Base-by-base conservation (phyloP, 2,329 filamentous ascomycete genomes). In the Penicillium sp. region DNA sequence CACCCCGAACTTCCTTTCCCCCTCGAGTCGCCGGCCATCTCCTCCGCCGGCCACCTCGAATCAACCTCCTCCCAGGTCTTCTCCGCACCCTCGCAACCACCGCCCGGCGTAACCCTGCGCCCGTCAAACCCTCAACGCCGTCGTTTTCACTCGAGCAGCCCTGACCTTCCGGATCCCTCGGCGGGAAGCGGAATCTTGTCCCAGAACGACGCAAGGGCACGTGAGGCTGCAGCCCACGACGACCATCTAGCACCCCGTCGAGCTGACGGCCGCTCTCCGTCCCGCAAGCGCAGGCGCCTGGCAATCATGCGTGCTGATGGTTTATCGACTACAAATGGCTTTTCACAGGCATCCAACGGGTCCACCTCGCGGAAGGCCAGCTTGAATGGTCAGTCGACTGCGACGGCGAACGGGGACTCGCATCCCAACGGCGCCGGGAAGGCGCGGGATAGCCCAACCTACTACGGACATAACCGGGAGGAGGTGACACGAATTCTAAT, bases 401-500 rank as follows among this genome's bases (percentile, higher is more conserved):
- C 47, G 20, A 50, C 41, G 41, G 63, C 59, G 39, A 70, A 68
- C 48, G 65, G 67, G 18, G 62, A 63, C 18, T 53, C 60, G 20
- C 57, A 65, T 9, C 59, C 61, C 13, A 71, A 70, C 45, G 69
- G 69, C 19, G 60, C 67, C 3, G 54, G 56, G 27, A 66, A 63
- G 38, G 54, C 59, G 8, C 47, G 54, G 4, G 50, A 26, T 45
- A 56, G 32, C 45, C 59, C 71, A 4, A 71, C 72, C 21, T 97
- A 94, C 64, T 84, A 82, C 59, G 90, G 89, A 13, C 91, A 97
- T 61, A 81, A 93, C 60, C 81, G 88, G 61, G 89, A 95, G 72
- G 91, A 98, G 70, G 84, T 97, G 30, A 94, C 91, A 4, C 78
- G 93, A 38, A 85, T 97, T 49, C 69, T 98, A 56, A 93, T 98